Conservation (phyloP, 305 asterid genomes). For the Fraxinus velutina region DNA sequence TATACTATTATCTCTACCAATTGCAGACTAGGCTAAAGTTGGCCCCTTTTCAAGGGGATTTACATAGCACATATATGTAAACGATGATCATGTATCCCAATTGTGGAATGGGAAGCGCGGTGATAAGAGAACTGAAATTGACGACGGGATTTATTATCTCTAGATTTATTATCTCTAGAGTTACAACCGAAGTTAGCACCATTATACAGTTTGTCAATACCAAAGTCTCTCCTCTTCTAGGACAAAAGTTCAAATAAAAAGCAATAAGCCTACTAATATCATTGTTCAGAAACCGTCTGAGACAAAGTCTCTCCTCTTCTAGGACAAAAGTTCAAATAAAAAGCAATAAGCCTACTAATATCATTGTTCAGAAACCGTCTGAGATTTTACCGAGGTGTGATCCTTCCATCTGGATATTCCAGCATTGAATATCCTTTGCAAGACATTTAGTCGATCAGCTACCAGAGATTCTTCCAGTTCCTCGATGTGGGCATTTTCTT, state of each 20-base stretch:
- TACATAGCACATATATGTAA: neutral
- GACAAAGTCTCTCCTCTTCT: slow-evolving; percentile 15
- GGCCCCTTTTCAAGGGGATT: neutral
- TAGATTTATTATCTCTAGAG: neutral
- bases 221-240: slow-evolving; percentile 10
- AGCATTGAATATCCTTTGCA: slow-evolving; percentile 48
- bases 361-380: slow-evolving; percentile 30
- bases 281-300: slow-evolving; percentile 30
- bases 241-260: neutral
- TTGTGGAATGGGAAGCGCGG: neutral
- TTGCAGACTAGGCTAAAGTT: neutral
- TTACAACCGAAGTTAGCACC: neutral
- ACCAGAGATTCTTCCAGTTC: slow-evolving; percentile 59
- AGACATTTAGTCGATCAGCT: slow-evolving; percentile 44
- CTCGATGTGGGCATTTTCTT: slow-evolving; percentile 52
- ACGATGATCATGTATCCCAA: neutral
- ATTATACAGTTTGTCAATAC: slow-evolving; percentile 10
- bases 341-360: slow-evolving; percentile 5
- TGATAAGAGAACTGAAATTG: neutral
- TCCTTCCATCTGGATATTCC: slow-evolving; percentile 55
- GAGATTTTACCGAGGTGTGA: slow-evolving; percentile 33
- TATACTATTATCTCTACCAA: neutral
- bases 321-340: neutral
- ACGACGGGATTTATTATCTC: neutral
- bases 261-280: slow-evolving; percentile 15